Base-by-base conservation (phyloP, 2,329 filamentous ascomycete species). In the Pseudopithomyces chartarum region DNA sequence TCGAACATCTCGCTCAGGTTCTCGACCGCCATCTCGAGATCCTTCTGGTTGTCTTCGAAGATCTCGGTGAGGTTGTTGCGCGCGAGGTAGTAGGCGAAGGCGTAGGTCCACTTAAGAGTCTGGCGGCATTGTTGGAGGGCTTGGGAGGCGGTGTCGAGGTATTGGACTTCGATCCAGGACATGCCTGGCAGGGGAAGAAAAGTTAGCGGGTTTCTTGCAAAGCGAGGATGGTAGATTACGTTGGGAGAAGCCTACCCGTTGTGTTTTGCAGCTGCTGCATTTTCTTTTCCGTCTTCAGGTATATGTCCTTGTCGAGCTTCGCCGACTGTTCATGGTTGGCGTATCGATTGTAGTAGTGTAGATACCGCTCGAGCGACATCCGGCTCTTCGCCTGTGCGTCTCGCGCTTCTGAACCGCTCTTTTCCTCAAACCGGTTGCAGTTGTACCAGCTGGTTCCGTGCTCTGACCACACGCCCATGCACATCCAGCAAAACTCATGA, bases 381-480 rank as follows among this genome's bases (percentile, higher is more conserved):
- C 95, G 85, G 8, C 92, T 97, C 73, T 89, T 92, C 2, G 95
- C 92, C 74, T 99, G 95, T 1, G 92, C 92, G 74, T 96, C 92
- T 34, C 95, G 85, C 4, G 95, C 95, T 55, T 97, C 93, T 0
- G 87, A 83, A 1, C 95, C 95, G 63, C 91, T 96, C 83, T 95
- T 97, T 79, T 98, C 95, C 73, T 99, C 95, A 68, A 90, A 99
- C 8, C 95, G 85, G 73, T 97, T 99, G 84, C 95, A 99, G 77
- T 97, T 99, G 82, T 99, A 99, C 95, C 95, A 99, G 78, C 92
- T 97, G 3, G 94, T 99, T 61, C 95, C 95, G 74, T 99, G 95
- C 77, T 99, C 95, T 1, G 92, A 96, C 95, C 95, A 99, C 0
- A 97, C 82, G 0, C 95, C 95, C 95, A 99, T 99, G 72, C 95